Conservation (phyloP, 2,329 filamentous ascomycete genomes). For the Neonectria faginata region DNA sequence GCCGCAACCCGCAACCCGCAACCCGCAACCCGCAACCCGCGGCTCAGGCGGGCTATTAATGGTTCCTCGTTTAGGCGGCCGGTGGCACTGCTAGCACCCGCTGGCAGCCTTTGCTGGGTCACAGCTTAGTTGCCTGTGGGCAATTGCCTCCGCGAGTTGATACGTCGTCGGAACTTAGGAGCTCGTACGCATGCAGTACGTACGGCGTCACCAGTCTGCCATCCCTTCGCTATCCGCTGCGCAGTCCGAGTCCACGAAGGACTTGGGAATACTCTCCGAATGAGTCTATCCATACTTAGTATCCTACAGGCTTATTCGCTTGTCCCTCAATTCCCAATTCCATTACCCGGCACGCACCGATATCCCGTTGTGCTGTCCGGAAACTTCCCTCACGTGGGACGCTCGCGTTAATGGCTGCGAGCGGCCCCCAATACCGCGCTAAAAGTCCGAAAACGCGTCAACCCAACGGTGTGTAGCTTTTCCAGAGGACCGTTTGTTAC, state of each 20-base stretch:
- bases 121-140: neutral
- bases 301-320: neutral
- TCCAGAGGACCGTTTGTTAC: neutral
- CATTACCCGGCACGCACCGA: neutral
- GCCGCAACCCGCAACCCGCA: neutral
- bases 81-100: constrained; percentile 7
- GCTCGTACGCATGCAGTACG: neutral
- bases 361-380: neutral
- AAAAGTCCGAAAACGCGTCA: neutral
- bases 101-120: neutral
- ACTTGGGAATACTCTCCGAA: no score
- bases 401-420: neutral
- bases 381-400: neutral
- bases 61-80: constrained; percentile 10
- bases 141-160: neutral
- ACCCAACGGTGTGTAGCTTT: neutral
- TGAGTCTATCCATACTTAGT: no score
- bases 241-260: neutral
- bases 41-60: constrained; percentile 5
- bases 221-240: neutral
- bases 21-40: neutral
- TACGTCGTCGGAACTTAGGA: constrained; percentile 1
- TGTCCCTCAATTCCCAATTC: neutral
- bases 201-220: neutral
- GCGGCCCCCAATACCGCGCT: neutral